Evolutionary conservation across 305 asterid genomes (phyloP), one percentile per base, ranked within the genome.

Genomic region (Salvia sclarea): DNA sequence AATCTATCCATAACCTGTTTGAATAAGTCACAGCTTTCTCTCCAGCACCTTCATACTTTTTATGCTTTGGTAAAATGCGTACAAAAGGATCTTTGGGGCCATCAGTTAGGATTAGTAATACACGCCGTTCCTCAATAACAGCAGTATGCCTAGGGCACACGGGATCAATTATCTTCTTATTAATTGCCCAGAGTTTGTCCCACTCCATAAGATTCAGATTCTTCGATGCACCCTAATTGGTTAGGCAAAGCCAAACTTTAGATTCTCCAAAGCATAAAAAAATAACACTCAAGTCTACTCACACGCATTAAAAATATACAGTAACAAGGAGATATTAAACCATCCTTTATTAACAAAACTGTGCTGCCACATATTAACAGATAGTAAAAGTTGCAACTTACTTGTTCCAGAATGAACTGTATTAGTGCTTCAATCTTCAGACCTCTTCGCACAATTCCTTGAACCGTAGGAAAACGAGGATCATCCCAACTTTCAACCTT

Each of bases 401-500:
- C 97, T 83, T 88, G 98, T 76, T 93, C 97, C 82, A 93, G 85
- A 66, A 93, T 93, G 81, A 93, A 93, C 72, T 93, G 96, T 72
- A 84, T 82, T 69, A 93, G 68, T 3, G 96, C 97, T 72, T 90
- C 96, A 68, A 93, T 80, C 78, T 83, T 83, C 79, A 93, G 82
- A 50, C 98, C 98, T 73, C 97, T 78, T 25, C 97, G 95, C 74
- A 93, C 97, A 33, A 93, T 90, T 57, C 98, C 98, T 80, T 93
- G 98, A 52, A 90, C 98, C 3, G 98, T 90, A 1, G 98, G 98
- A 77, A 93, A 90, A 24, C 98, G 94, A 63, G 98, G 90, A 82
- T 93, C 98, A 78, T 93, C 97, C 98, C 98, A 93, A 45, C 98
- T 84, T 11, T 93, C 98, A 63, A 93, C 97, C 78, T 85, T 86